These are phyloP conservation scores for Cardiospermum halicacabum DNA, from an alignment of 345 rosid species.

Conservation along the genomic window DNA sequence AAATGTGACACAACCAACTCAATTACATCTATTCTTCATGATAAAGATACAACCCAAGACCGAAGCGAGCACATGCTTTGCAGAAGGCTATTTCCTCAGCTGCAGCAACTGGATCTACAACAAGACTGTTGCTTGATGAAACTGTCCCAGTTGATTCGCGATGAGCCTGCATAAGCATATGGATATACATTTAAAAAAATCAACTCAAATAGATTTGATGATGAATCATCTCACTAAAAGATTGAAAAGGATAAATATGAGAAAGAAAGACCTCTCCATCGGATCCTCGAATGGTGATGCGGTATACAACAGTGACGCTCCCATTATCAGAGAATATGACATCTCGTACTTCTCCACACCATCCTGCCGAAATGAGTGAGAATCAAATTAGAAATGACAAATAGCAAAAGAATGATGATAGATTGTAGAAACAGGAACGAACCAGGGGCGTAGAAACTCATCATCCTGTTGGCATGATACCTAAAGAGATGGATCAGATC, in stretches of 20 bases:
- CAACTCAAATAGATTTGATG: too few species aligned
- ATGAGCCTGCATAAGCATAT: constrained; percentile 58
- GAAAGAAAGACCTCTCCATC: constrained; percentile 74
- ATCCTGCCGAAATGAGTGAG: constrained; percentile 40
- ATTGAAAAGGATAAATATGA: background rate
- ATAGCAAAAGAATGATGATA: background rate
- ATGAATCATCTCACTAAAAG: too few species aligned
- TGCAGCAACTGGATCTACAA: constrained; percentile 70
- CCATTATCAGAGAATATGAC: constrained; percentile 88
- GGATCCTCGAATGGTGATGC: constrained; percentile 88
- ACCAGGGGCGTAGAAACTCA: constrained; percentile 99
- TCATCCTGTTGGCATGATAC: constrained; percentile 97
- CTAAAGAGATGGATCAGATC: constrained; percentile 32
- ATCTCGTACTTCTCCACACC: constrained; percentile 98
- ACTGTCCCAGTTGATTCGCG: constrained; percentile 92
- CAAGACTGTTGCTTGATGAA: constrained; percentile 32
- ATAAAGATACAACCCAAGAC: constrained; percentile 87
- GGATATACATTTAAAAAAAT: too few species aligned
- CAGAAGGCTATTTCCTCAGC: constrained; percentile 98
- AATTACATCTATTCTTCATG: constrained; percentile 62
- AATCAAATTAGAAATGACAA: background rate
- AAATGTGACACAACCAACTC: constrained; percentile 9
- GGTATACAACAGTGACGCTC: constrained; percentile 85
- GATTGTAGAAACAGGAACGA: constrained; percentile 18
- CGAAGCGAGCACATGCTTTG: constrained; percentile 93